phyloP scores from a whole-genome alignment of 208 protist genomes.

The Acanthamoeba lenticulata region DNA sequence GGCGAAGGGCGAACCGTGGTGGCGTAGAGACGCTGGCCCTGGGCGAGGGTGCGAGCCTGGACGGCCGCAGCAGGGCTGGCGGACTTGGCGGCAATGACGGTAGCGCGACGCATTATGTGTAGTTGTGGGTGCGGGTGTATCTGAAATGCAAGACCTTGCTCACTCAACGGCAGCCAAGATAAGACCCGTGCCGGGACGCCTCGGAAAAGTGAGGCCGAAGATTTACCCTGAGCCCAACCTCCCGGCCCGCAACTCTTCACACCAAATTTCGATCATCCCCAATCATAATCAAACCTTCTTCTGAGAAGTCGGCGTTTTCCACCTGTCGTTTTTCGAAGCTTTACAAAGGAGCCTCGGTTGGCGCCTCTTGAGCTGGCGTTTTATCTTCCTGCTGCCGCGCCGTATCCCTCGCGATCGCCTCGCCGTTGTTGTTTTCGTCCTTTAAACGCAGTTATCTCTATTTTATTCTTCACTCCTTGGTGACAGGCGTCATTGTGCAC shows the following conservation, averaged over 20 bases:
- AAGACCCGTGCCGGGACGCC: too few species aligned
- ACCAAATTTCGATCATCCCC: background rate
- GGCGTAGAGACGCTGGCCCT: slow-evolving; percentile 16
- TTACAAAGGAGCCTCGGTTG: too few species aligned
- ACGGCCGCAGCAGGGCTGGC: background rate
- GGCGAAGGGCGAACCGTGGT: slow-evolving; percentile 1
- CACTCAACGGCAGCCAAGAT: background rate
- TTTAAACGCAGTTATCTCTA: background rate
- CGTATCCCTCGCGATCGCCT: background rate
- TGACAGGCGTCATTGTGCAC: background rate
- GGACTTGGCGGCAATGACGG: slow-evolving; percentile 13
- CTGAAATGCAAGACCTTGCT: too few species aligned
- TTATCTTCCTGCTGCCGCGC: too few species aligned
- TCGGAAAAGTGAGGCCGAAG: too few species aligned
- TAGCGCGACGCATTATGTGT: slow-evolving; percentile 22
- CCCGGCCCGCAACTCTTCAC: background rate
- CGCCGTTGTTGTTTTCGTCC: background rate
- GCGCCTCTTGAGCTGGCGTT: background rate
- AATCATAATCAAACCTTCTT: background rate
- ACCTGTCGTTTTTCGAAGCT: background rate
- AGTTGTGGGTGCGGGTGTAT: background rate
- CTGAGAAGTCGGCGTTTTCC: background rate
- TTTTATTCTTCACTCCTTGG: background rate
- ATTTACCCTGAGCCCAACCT: background rate
- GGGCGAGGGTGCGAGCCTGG: background rate